Evolutionary conservation across 345 rosid genomes (phyloP), one percentile per base, ranked within the genome.

Genomic region (Litchi chinensis): DNA sequence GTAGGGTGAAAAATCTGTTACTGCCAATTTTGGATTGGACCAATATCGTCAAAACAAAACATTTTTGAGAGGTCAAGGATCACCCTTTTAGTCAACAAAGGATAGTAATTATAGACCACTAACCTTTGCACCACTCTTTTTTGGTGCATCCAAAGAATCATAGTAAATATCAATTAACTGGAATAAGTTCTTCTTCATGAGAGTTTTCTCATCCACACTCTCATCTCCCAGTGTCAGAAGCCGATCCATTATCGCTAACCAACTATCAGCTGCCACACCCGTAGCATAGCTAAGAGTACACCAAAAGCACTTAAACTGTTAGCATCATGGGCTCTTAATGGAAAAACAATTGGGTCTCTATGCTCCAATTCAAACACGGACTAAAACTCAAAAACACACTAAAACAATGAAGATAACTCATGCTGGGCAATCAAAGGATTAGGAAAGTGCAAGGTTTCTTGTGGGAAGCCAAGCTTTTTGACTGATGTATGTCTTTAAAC

Each of bases 71-170:
- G 66, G 62, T 21, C 76, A 70, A n/a, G n/a, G n/a, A n/a, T 56
- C 50, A 71, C 65, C 19, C 2, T 65, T 37, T 28, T 13, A 32
- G 5, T 3, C 19, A 21, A 59, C 40, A 37, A 54, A 41, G 56
- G 2, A n/a, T 52, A 26, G 21, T 39, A 46, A 32, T n/a, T 56
- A 37, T n/a, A 16, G 21, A 73, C 18, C 37, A 79, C 84, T 21
- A 65, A 88, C 94, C 89, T 84, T 84, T 74, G 7, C 28, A 50
- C 90, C 92, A 10, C 88, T 70, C 16, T 81, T 87, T 63, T 94
- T 94, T 0, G 93, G 90, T 68, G 98, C 97, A 87, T 93, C 98
- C 10, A 95, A 73, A 70, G 98, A 94, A 78, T 93, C 94, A 80
- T 92, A 95, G 73, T 92, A 93, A 63, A 88, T 70, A 78, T 93